Evolutionary conservation across 306 rosid genomes (phyloP).

Genomic region (Acacia crassicarpa): DNA sequence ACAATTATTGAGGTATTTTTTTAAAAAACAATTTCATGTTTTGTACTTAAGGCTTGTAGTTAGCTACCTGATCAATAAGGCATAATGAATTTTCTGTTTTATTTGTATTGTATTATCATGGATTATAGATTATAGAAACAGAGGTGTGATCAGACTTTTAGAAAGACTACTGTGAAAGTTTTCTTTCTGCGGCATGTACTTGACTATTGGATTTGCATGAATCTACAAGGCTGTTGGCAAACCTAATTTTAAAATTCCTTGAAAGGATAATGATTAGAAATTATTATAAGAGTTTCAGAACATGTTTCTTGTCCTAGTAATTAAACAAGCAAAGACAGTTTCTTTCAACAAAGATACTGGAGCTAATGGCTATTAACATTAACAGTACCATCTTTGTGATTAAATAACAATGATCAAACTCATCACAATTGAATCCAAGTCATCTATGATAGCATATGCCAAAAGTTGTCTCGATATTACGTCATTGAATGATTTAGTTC

Average conservation of each 20-base stretch:
- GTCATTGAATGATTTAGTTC: not conserved
- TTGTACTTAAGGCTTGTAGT: not conserved
- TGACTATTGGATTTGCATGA: constrained; percentile 1
- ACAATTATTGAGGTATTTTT: constrained; percentile 77
- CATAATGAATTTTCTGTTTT: not conserved
- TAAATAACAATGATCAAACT: not conserved
- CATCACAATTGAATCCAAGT: constrained; percentile 3
- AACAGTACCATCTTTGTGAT: not conserved
- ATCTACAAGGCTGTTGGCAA: constrained; percentile 17
- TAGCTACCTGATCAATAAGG: constrained; percentile 5
- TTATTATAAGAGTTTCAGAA: constrained; percentile 1
- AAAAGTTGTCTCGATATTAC: too few relatives aligned
- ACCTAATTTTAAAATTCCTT: constrained; percentile 12
- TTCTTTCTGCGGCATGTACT: constrained; percentile 7
- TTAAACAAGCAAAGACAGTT: not conserved
- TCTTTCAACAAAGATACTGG: constrained; percentile 7
- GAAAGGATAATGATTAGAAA: not conserved
- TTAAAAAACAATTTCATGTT: not conserved
- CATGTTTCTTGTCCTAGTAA: not conserved
- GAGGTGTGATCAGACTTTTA: not conserved
- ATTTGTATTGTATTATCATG: not conserved
- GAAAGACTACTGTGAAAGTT: constrained; percentile 7
- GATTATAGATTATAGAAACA: not conserved
- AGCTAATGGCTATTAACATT: not conserved
- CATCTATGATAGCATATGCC: too few relatives aligned